Evolutionary conservation across 768 basidiomycete species (phyloP).

Genomic region (Porphyrellus cyaneotinctus): DNA sequence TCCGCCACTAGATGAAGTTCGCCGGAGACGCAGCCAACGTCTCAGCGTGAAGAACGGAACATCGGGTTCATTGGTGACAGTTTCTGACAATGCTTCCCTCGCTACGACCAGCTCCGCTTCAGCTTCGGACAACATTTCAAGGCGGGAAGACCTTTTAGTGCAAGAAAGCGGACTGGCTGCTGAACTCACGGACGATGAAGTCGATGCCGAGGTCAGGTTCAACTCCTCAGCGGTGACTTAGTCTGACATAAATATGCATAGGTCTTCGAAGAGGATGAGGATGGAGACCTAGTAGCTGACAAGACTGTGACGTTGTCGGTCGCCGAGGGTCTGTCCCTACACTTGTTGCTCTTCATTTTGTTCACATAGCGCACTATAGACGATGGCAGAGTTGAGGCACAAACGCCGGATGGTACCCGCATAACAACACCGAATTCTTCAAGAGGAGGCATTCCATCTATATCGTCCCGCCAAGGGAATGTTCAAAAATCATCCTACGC

Average conservation of each 20-base stretch:
- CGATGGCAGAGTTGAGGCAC: conserved; percentile 90
- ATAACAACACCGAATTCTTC: conserved; percentile 78
- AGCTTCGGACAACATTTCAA: conserved; percentile 25
- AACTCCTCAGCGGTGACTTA: neutral
- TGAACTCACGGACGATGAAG: conserved; percentile 80
- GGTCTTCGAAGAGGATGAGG: conserved; percentile 86
- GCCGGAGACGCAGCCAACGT: conserved; percentile 76
- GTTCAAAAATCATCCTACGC: conserved; percentile 73
- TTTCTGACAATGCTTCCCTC: conserved; percentile 13
- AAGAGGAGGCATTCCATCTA: conserved; percentile 42
- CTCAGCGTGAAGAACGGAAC: conserved; percentile 64
- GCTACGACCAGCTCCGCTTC: conserved; percentile 25
- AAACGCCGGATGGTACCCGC: conserved; percentile 94
- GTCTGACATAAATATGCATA: conserved; percentile 24
- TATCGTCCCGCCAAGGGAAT: conserved; percentile 31
- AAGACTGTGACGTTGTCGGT: conserved; percentile 86
- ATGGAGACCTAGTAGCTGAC: conserved; percentile 68
- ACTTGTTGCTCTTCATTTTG: neutral
- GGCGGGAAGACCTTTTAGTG: conserved; percentile 49
- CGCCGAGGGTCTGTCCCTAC: conserved; percentile 56
- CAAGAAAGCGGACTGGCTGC: conserved; percentile 61
- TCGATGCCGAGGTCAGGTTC: conserved; percentile 64
- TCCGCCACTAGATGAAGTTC: conserved; percentile 40
- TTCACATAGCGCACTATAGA: conserved; percentile 43
- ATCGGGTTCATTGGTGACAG: conserved; percentile 11